These are phyloP conservation scores for Aristolochia contorta DNA, from an alignment of 164 flowering plant species.

Conservation along the genomic window DNA sequence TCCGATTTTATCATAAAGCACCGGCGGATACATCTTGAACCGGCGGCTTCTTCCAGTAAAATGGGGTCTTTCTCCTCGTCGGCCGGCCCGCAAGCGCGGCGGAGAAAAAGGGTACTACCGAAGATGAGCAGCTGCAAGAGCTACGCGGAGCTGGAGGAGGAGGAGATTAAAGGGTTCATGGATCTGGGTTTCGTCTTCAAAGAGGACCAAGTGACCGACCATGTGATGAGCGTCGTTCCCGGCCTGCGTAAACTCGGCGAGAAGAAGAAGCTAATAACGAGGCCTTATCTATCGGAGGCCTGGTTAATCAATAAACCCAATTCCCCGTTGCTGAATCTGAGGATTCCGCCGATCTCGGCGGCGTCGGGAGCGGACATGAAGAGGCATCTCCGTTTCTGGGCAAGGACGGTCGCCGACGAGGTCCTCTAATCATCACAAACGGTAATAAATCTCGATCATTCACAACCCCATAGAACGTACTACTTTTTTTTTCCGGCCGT, in stretches of 20 bases:
- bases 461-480: too few species aligned
- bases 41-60: not conserved
- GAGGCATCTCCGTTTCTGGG: conserved; percentile 55
- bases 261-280: conserved; percentile 10
- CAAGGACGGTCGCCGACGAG: conserved; percentile 43
- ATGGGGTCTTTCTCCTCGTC: conserved; percentile 22
- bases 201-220: conserved; percentile 30
- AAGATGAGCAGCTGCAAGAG: conserved; percentile 38
- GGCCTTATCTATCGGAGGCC: conserved; percentile 70
- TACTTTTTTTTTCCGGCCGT: too few species aligned
- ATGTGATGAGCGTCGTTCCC: conserved; percentile 43
- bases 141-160: conserved; percentile 45
- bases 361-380: conserved; percentile 36
- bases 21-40: not conserved
- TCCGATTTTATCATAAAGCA: not conserved
- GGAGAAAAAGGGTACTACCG: conserved; percentile 10
- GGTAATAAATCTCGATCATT: too few species aligned
- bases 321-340: conserved; percentile 42
- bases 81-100: conserved; percentile 9
- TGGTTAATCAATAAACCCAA: conserved; percentile 49
- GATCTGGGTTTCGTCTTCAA: conserved; percentile 62
- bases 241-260: conserved; percentile 37
- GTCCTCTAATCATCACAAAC: conserved; percentile 13
- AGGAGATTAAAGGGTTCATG: conserved; percentile 67
- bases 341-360: conserved; percentile 22